phyloP scores from a whole-genome alignment of 2,329 filamentous ascomycete species.

The Xylaria sp. region DNA sequence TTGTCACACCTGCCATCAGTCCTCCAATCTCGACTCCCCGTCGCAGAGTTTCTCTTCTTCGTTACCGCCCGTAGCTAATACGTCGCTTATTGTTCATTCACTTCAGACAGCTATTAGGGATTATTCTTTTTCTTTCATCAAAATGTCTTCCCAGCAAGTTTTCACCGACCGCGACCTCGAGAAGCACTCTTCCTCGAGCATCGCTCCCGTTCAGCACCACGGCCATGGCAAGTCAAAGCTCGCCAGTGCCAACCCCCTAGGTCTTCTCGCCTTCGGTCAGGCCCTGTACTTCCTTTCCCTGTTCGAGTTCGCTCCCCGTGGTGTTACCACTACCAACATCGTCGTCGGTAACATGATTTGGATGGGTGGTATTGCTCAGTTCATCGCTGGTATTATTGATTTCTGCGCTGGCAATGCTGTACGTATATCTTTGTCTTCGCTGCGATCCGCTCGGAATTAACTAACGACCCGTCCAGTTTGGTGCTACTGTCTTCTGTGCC shows the following conservation, averaged over 20 bases:
- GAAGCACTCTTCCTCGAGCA: slow-evolving; percentile 37
- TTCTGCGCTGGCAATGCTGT: slow-evolving; percentile 44
- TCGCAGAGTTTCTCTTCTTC: slow-evolving; percentile 37
- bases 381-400: slow-evolving; percentile 43
- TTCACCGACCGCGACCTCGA: slow-evolving; percentile 41
- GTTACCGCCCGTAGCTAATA: slow-evolving; percentile 28
- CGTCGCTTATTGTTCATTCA: slow-evolving; percentile 21
- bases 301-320: slow-evolving; percentile 40
- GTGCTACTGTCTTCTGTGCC: slow-evolving; percentile 52
- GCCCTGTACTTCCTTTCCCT: slow-evolving; percentile 44
- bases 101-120: slow-evolving; percentile 29
- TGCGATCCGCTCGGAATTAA: not conserved
- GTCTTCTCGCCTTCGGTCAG: slow-evolving; percentile 52
- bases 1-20: slow-evolving; percentile 27
- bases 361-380: slow-evolving; percentile 49
- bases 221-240: slow-evolving; percentile 39
- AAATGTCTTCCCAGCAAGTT: slow-evolving; percentile 38
- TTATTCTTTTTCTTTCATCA: slow-evolving; percentile 5
- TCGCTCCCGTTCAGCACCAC: slow-evolving; percentile 27
- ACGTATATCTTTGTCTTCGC: slow-evolving; percentile 17
- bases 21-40: slow-evolving; percentile 30
- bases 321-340: slow-evolving; percentile 42
- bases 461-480: slow-evolving; percentile 42
- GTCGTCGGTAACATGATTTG: slow-evolving; percentile 51
- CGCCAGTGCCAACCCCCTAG: slow-evolving; percentile 45